Evolutionary conservation across 352 stramenopile species (phyloP).

Genomic region (Phytophthora pistaciae): DNA sequence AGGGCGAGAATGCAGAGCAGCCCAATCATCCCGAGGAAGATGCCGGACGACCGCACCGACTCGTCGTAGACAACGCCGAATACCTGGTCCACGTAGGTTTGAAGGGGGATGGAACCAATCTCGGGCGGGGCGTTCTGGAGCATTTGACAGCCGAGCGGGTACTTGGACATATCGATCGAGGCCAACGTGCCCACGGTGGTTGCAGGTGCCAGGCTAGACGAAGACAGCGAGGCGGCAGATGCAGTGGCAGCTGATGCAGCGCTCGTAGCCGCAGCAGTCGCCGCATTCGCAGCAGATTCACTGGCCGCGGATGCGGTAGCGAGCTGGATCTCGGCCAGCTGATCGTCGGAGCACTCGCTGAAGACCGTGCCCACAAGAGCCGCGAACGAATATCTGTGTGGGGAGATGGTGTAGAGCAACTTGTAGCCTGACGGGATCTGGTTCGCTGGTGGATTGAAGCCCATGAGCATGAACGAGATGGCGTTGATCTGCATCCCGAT

Average conservation of each 20-base stretch:
- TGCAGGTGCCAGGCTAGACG: neutral
- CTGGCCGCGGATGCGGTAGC: neutral
- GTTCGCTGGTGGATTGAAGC: slow-evolving; percentile 42
- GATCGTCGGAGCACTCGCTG: slow-evolving; percentile 7
- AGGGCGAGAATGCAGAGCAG: slow-evolving; percentile 38
- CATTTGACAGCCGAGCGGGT: slow-evolving; percentile 33
- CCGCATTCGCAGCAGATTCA: neutral
- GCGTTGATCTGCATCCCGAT: slow-evolving; percentile 35
- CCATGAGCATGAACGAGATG: slow-evolving; percentile 45
- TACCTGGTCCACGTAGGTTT: slow-evolving; percentile 35
- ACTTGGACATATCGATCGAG: slow-evolving; percentile 14
- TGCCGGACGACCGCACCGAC: slow-evolving; percentile 21
- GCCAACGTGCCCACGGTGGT: neutral
- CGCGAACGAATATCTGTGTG: slow-evolving; percentile 34
- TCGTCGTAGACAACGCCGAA: slow-evolving; percentile 44
- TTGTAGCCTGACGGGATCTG: slow-evolving; percentile 41
- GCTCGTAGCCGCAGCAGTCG: neutral
- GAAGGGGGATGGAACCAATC: slow-evolving; percentile 28
- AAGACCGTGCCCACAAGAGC: slow-evolving; percentile 32
- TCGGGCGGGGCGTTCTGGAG: slow-evolving; percentile 28
- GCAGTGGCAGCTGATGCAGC: neutral
- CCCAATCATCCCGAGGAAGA: slow-evolving; percentile 37
- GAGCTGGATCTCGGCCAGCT: slow-evolving; percentile 16
- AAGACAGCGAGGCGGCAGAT: neutral
- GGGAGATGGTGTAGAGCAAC: slow-evolving; percentile 44